A percentile compares a stretch with the other conserved stretches of the same genome.
phyloP scores from a whole-genome alignment of 2,329 filamentous ascomycete species.

The Penicillium sp. region DNA sequence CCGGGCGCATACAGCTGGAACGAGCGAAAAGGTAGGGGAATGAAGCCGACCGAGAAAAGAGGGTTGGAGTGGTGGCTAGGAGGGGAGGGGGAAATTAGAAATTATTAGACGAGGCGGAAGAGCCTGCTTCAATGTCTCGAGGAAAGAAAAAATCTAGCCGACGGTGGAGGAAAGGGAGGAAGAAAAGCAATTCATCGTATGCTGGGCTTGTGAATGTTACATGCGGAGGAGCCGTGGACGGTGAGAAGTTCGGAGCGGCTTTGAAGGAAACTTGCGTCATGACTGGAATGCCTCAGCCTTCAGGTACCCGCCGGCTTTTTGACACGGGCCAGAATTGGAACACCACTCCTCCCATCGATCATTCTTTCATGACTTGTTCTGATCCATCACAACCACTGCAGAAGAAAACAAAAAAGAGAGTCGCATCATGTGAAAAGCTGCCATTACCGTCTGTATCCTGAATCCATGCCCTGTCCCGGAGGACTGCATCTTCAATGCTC shows the following conservation, averaged over 20 bases:
- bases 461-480: no score
- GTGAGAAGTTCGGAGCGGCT: not conserved
- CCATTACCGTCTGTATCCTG: no score
- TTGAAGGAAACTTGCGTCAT: constrained; percentile 20
- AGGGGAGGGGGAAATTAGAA: not conserved
- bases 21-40: not conserved
- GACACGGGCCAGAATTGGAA: no score
- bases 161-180: not conserved
- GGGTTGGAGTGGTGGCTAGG: constrained; percentile 1
- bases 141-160: not conserved
- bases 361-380: no score
- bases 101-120: not conserved
- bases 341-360: no score
- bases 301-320: not conserved
- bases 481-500: no score
- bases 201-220: constrained; percentile 1
- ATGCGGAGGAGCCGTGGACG: constrained; percentile 4
- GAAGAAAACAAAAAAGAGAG: no score
- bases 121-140: not conserved
- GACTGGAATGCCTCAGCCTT: constrained; percentile 12
- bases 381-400: no score
- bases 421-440: no score
- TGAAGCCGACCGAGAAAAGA: constrained; percentile 2
- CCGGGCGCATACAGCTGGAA: not conserved
- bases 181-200: not conserved